A percentile compares a stretch with the other conserved stretches of the same genome.
Conservation (phyloP, 75 land plant genomes). For the Cupressus sempervirens region DNA sequence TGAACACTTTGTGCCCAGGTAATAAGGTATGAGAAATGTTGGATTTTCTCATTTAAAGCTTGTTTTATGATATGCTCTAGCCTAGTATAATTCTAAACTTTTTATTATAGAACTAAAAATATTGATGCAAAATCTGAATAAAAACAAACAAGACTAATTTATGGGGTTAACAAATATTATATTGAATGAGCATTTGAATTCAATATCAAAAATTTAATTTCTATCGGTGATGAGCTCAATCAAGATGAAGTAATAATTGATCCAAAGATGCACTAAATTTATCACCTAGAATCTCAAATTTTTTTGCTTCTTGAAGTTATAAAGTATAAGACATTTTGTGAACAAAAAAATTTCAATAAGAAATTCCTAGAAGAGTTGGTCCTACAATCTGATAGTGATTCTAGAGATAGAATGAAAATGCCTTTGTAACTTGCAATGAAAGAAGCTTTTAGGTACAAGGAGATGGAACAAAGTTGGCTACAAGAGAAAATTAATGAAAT, state of each 20-base stretch:
- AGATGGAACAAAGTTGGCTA: conserved; percentile 24
- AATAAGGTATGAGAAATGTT: background rate
- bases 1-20: background rate
- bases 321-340: conserved; percentile 31
- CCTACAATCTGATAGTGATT: conserved; percentile 8
- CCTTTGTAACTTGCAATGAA: conserved; percentile 24
- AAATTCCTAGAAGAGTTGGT: conserved; percentile 20
- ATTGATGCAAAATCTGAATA: background rate
- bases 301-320: conserved; percentile 32
- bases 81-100: no score
- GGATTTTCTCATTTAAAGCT: no score
- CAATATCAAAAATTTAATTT: conserved; percentile 19
- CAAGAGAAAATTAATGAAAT: conserved; percentile 24
- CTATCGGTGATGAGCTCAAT: conserved; percentile 8
- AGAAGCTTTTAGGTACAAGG: conserved; percentile 25
- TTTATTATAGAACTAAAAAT: no score
- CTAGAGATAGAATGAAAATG: conserved; percentile 16
- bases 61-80: background rate
- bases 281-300: conserved; percentile 32
- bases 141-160: background rate
- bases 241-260: conserved; percentile 15
- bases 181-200: conserved; percentile 15
- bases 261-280: conserved; percentile 19
- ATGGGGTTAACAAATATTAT: background rate
- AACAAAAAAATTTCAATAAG: conserved; percentile 22